phyloP scores from a whole-genome alignment of 2,329 filamentous ascomycete genomes.

The Aspergillus vadensis region DNA sequence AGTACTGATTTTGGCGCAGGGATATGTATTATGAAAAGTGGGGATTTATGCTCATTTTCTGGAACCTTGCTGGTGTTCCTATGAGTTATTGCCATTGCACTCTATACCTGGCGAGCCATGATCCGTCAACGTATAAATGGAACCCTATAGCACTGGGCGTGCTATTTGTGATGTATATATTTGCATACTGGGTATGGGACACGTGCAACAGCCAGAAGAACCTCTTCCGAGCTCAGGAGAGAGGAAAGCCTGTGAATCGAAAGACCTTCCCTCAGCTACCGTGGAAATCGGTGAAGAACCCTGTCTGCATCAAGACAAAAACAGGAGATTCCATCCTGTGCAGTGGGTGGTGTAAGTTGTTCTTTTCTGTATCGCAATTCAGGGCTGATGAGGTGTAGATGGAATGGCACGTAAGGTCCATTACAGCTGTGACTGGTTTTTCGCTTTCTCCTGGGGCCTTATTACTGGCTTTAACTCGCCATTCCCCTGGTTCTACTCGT shows the following conservation, averaged over 20 bases:
- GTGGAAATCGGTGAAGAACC: constrained; percentile 79
- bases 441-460: constrained; percentile 73
- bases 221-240: constrained; percentile 77
- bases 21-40: constrained; percentile 97
- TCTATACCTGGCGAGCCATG: constrained; percentile 79
- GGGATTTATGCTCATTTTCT: constrained; percentile 97
- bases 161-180: constrained; percentile 71
- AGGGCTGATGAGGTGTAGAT: constrained; percentile 42
- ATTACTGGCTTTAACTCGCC: constrained; percentile 78
- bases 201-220: constrained; percentile 92
- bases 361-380: neutral
- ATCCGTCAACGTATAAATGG: constrained; percentile 74
- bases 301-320: constrained; percentile 70
- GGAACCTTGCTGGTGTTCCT: constrained; percentile 90
- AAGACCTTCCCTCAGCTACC: constrained; percentile 84
- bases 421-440: constrained; percentile 78
- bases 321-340: constrained; percentile 74
- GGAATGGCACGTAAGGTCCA: constrained; percentile 75
- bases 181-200: constrained; percentile 89
- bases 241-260: constrained; percentile 66
- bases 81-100: constrained; percentile 92
- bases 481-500: constrained; percentile 84
- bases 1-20: constrained; percentile 32
- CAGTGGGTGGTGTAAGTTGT: constrained; percentile 74
- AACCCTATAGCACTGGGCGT: constrained; percentile 64